These are phyloP conservation scores for Begonia masoniana DNA, from an alignment of 306 rosid species.

Conservation along the genomic window DNA sequence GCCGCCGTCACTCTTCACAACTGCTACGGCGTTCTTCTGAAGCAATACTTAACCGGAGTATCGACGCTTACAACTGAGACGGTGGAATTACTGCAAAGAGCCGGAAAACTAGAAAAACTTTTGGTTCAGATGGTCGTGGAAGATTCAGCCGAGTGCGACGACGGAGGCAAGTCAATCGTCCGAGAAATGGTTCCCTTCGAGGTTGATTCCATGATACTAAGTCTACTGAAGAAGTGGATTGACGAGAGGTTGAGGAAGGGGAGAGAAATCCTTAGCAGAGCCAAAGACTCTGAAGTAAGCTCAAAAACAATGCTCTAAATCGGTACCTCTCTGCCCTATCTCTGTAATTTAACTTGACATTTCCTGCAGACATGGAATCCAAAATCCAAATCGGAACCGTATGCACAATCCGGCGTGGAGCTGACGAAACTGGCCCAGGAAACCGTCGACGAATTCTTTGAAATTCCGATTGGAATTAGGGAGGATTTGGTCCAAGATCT, in stretches of 20 bases:
- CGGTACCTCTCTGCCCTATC: too few species aligned
- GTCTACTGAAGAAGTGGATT: constrained; percentile 62
- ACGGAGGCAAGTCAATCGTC: constrained; percentile 48
- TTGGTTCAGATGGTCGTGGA: constrained; percentile 82
- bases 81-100: constrained; percentile 52
- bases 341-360: not conserved
- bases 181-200: constrained; percentile 85
- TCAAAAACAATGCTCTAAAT: not conserved
- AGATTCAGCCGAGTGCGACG: constrained; percentile 55
- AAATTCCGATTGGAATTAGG: constrained; percentile 63
- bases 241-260: constrained; percentile 36
- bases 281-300: constrained; percentile 79
- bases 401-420: constrained; percentile 70
- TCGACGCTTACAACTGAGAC: constrained; percentile 36
- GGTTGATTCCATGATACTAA: constrained; percentile 57
- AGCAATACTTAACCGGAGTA: constrained; percentile 55
- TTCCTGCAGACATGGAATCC: constrained; percentile 76
- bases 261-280: constrained; percentile 37
- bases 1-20: constrained; percentile 75
- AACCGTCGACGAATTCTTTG: constrained; percentile 52
- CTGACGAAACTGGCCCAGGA: constrained; percentile 39
- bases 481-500: constrained; percentile 70
- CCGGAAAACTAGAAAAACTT: constrained; percentile 70
- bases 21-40: constrained; percentile 59
- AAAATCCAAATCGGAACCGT: constrained; percentile 68